Evolutionary conservation across 2,329 filamentous ascomycete genomes (phyloP).

Genomic region (Ceratocystis colombiana): DNA sequence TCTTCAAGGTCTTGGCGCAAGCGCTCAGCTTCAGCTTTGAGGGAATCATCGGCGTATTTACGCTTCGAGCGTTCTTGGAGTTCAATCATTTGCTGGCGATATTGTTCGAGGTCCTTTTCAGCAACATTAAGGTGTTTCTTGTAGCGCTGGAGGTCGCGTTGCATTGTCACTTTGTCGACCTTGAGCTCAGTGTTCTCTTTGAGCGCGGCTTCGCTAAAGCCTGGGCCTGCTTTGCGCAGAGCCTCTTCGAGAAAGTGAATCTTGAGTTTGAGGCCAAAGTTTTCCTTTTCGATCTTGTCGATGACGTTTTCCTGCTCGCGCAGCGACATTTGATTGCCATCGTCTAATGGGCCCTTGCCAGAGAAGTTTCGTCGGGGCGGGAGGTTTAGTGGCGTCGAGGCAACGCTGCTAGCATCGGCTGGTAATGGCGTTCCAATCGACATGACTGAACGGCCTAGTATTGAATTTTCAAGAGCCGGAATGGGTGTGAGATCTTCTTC

Average conservation of each 20-base stretch:
- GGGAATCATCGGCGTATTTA: slow-evolving; percentile 60
- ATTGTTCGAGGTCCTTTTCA: slow-evolving; percentile 76
- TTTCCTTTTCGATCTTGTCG: slow-evolving; percentile 94
- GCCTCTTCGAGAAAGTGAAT: slow-evolving; percentile 95
- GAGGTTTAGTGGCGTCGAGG: slow-evolving; percentile 70
- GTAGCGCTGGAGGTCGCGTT: slow-evolving; percentile 74
- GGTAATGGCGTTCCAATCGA: slow-evolving; percentile 34
- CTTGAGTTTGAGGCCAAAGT: slow-evolving; percentile 92
- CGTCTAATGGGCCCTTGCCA: slow-evolving; percentile 60
- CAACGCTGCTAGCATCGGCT: slow-evolving; percentile 63
- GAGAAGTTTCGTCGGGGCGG: slow-evolving; percentile 50
- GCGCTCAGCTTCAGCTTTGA: slow-evolving; percentile 51
- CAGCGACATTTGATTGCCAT: slow-evolving; percentile 82
- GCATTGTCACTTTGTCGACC: slow-evolving; percentile 81
- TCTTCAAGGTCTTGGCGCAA: slow-evolving; percentile 48
- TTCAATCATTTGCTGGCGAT: slow-evolving; percentile 69
- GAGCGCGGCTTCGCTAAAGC: slow-evolving; percentile 78
- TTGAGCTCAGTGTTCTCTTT: slow-evolving; percentile 96
- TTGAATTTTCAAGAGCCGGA: slow-evolving; percentile 61
- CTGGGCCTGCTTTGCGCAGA: slow-evolving; percentile 73
- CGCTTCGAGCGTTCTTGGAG: slow-evolving; percentile 72
- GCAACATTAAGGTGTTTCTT: slow-evolving; percentile 74
- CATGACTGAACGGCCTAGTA: slow-evolving; percentile 54
- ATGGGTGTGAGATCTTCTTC: slow-evolving; percentile 66
- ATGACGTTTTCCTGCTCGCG: slow-evolving; percentile 93